phyloP scores from a whole-genome alignment of 768 basidiomycete genomes.

The Roridomyces roridus region DNA sequence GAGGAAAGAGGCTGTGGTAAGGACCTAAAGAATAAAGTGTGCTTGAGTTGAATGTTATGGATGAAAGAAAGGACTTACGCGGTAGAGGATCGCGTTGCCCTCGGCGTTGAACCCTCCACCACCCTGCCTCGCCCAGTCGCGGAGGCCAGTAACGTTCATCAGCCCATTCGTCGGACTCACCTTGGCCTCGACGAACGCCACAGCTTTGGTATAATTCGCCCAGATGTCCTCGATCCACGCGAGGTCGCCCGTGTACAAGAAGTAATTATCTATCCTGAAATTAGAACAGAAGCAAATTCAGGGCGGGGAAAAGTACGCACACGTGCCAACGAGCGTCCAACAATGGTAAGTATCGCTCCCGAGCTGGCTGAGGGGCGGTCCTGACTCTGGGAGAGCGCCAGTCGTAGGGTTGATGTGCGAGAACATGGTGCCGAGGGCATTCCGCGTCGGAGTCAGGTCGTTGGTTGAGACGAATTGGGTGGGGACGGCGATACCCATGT shows the following conservation, averaged over 20 bases:
- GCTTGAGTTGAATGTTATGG: too few species aligned
- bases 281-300: not conserved
- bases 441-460: conserved; percentile 60
- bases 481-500: conserved; percentile 69
- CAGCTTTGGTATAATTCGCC: conserved; percentile 63
- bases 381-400: conserved; percentile 63
- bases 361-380: conserved; percentile 50
- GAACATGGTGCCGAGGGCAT: conserved; percentile 66
- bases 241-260: conserved; percentile 57
- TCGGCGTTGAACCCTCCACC: conserved; percentile 63
- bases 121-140: conserved; percentile 64
- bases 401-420: conserved; percentile 55
- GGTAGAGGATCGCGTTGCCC: conserved; percentile 60
- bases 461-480: conserved; percentile 67
- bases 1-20: conserved; percentile 53
- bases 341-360: conserved; percentile 63
- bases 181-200: conserved; percentile 58
- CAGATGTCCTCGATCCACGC: conserved; percentile 57
- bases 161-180: conserved; percentile 51
- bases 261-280: conserved; percentile 53
- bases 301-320: conserved; percentile 30
- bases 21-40: conserved; percentile 44
- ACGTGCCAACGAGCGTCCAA: conserved; percentile 66
- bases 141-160: conserved; percentile 60
- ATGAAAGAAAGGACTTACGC: conserved; percentile 34